Evolutionary conservation across 1,284 basidiomycete genomes (phyloP).

Genomic region (Apiotrichum veenhuisii): DNA sequence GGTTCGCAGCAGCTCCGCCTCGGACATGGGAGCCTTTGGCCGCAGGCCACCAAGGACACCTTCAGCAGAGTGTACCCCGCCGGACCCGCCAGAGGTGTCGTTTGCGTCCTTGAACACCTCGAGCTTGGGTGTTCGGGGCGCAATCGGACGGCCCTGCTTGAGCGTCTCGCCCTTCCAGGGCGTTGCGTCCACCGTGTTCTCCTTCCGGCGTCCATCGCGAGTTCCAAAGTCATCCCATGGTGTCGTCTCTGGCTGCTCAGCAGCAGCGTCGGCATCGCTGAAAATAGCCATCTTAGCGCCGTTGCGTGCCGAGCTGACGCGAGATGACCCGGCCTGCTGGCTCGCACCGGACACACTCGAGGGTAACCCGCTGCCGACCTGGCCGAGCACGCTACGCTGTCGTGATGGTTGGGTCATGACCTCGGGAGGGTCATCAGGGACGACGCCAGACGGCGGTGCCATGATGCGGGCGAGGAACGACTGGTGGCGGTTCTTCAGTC

Average conservation of each 20-base stretch:
- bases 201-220: constrained; percentile 52
- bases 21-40: constrained; percentile 37
- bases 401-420: background rate
- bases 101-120: constrained; percentile 53
- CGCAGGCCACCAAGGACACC: constrained; percentile 44
- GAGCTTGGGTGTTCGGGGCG: constrained; percentile 52
- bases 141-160: constrained; percentile 40
- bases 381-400: constrained; percentile 25
- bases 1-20: constrained; percentile 55
- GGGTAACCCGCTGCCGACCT: constrained; percentile 18
- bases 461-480: constrained; percentile 75
- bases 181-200: constrained; percentile 52
- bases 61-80: constrained; percentile 28
- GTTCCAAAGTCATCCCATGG: constrained; percentile 55
- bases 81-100: background rate
- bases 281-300: constrained; percentile 52
- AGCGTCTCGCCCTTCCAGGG: constrained; percentile 54
- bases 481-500: constrained; percentile 75
- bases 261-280: constrained; percentile 31
- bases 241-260: constrained; percentile 22
- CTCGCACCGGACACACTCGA: constrained; percentile 1
- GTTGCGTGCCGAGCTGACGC: constrained; percentile 31
- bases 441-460: constrained; percentile 41
- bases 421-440: constrained; percentile 38
- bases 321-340: background rate